A percentile compares a stretch with the other conserved stretches of the same genome.
These are phyloP conservation scores for Boletus rufocinnamomeus DNA, from an alignment of 768 basidiomycete genomes.

Conservation along the genomic window DNA sequence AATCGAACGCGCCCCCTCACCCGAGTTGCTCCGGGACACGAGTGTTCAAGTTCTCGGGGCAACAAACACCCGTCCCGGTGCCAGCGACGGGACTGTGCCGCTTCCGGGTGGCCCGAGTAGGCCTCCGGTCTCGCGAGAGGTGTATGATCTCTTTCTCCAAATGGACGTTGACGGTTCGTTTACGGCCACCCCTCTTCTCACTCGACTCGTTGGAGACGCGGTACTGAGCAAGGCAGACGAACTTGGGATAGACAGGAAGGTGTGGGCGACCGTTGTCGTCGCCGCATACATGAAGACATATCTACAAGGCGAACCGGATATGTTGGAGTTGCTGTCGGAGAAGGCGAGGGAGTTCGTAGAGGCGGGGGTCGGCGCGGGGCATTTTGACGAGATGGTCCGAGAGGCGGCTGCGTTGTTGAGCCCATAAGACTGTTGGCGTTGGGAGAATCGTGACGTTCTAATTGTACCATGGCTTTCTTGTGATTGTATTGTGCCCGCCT, in stretches of 20 bases:
- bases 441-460: background rate
- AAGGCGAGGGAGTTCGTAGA: conserved; percentile 46
- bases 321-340: conserved; percentile 43
- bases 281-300: conserved; percentile 47
- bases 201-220: conserved; percentile 38
- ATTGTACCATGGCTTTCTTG: background rate
- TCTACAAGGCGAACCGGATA: conserved; percentile 38
- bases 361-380: background rate
- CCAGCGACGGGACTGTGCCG: background rate
- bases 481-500: background rate
- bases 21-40: conserved; percentile 23
- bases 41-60: background rate
- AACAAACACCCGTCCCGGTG: background rate
- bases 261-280: conserved; percentile 53
- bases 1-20: conserved; percentile 36
- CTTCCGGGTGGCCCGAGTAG: background rate
- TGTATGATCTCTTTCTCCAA: conserved; percentile 40
- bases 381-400: conserved; percentile 27
- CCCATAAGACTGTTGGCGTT: background rate
- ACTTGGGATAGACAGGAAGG: conserved; percentile 32
- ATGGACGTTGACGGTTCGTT: conserved; percentile 55
- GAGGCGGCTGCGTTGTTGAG: conserved; percentile 12
- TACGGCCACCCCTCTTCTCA: conserved; percentile 32
- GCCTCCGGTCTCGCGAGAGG: conserved; percentile 25
- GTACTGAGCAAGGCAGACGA: conserved; percentile 36